A percentile compares a stretch with the other conserved stretches of the same genome.
Evolutionary conservation across 176 grass and related monocot species (phyloP).

Genomic region (Pontederia paniculata): DNA sequence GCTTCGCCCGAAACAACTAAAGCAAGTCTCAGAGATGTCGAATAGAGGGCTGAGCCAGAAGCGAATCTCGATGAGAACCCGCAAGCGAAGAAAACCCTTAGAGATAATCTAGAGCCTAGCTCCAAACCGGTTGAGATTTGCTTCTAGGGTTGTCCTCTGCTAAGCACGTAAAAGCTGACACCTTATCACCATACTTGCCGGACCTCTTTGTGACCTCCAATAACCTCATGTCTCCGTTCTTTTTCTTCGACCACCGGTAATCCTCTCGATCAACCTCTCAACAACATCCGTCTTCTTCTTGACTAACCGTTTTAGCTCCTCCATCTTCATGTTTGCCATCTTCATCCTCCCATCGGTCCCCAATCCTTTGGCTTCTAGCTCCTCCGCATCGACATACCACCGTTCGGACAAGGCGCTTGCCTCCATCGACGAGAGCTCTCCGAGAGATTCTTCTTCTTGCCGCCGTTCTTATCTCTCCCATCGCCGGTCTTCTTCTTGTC

Average conservation of each 20-base stretch:
- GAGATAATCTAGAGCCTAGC: too few species aligned
- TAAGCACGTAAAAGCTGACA: slow-evolving; percentile 80
- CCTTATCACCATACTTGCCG: slow-evolving; percentile 77
- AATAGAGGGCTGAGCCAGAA: too few species aligned
- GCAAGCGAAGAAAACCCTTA: too few species aligned
- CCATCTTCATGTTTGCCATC: slow-evolving; percentile 7
- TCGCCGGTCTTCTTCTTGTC: slow-evolving; percentile 3
- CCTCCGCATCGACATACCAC: slow-evolving; percentile 58
- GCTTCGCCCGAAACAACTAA: too few species aligned
- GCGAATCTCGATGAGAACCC: too few species aligned
- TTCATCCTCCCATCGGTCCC: slow-evolving; percentile 8
- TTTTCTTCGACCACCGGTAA: slow-evolving; percentile 43
- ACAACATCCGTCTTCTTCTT: slow-evolving; percentile 53
- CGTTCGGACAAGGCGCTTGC: slow-evolving; percentile 35
- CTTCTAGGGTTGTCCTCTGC: slow-evolving; percentile 84
- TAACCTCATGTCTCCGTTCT: slow-evolving; percentile 61
- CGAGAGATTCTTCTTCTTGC: not conserved
- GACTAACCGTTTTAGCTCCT: slow-evolving; percentile 45
- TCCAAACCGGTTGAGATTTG: too few species aligned
- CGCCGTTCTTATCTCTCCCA: not conserved
- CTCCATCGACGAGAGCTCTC: slow-evolving; percentile 35
- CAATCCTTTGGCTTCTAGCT: slow-evolving; percentile 52
- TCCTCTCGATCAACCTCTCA: slow-evolving; percentile 57
- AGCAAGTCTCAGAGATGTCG: too few species aligned
- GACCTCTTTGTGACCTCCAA: slow-evolving; percentile 69